These are phyloP conservation scores for Cercospora zeina DNA, from an alignment of 2,329 filamentous ascomycete species.

Conservation along the genomic window DNA sequence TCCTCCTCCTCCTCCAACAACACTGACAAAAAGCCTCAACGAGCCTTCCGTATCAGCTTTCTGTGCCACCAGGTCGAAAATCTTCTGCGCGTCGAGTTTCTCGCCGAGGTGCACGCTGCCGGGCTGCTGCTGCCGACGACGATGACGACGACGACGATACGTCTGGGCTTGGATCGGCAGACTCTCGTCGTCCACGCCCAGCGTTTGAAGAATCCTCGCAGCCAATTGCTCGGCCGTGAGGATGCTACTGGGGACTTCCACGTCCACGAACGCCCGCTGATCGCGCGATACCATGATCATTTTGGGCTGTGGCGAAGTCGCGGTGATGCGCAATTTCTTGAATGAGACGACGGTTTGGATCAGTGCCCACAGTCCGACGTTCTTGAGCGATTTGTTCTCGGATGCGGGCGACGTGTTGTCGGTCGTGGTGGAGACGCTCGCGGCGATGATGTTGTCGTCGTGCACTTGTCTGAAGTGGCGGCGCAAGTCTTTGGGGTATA, in stretches of 20 bases:
- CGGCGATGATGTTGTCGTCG: conserved; percentile 4
- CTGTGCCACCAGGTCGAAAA: neutral
- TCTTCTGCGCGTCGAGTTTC: neutral
- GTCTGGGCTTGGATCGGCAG: neutral
- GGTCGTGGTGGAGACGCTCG: neutral
- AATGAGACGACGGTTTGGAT: neutral
- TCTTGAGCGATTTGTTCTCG: neutral
- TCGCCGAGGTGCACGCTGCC: neutral
- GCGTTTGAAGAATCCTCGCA: neutral
- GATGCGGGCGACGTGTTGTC: neutral
- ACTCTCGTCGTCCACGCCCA: neutral
- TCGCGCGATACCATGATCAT: conserved; percentile 7
- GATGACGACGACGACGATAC: too few species aligned
- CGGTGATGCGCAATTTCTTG: conserved; percentile 13
- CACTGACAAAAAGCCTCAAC: neutral
- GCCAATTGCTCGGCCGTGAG: neutral
- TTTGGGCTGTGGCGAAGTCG: neutral
- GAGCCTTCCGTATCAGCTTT: neutral
- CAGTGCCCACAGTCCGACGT: conserved; percentile 1
- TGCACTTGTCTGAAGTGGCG: conserved; percentile 22
- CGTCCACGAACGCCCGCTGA: neutral
- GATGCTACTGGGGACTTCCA: neutral
- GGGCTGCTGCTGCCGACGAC: too few species aligned
- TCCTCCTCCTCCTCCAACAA: too few species aligned
- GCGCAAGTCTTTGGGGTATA: conserved; percentile 24